Evolutionary conservation across 495 filamentous ascomycete species (phyloP), one percentile per base, ranked within the genome.

Genomic region (Lasiosphaeria hispida): DNA sequence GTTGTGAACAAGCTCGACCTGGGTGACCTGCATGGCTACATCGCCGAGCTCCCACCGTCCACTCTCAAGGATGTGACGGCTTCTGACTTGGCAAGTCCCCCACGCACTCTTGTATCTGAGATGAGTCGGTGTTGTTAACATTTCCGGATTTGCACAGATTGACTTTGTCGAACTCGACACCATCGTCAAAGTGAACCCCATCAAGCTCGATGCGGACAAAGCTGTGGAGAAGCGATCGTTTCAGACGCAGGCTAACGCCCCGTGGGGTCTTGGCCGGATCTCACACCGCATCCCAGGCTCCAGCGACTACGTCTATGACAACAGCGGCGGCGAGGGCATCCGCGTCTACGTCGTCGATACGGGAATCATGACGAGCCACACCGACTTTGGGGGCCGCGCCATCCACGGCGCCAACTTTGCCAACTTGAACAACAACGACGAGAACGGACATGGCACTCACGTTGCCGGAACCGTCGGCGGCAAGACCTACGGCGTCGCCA

Each of bases 361-460:
- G 18, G 85, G 85, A 58, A 77, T 86, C 65, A 72, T 77, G 44
- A 75, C 68, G 40, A 63, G 65, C 1, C 85, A 88, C 66, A 52
- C 36, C 36, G 72, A 87, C 37, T 87, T 87, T 42, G 75, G 61
- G 0, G 75, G 75, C 49, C 84, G 85, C 60, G 82, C 78, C 41
- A 73, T 64, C 36, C 76, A 73, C 55, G 84, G 82, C 53, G 78
- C 79, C 66, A 87, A 87, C 71, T 79, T 75, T 48, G 69, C 80
- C n/a, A n/a, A n/a, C 41, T 55, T 71, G 34, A 69, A 62, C 35
- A 72, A 79, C 61, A 71, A 70, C 5, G 83, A 68, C 70, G 72
- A 74, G 35, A 69, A 80, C 43, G 81, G 86, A 48, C 87, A 88
- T 68, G 87, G 86, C 45, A 89, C 86, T 6, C 86, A 88, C 68